Base-by-base conservation (phyloP, 2,329 filamentous ascomycete genomes). In the Helotiales sp. region DNA sequence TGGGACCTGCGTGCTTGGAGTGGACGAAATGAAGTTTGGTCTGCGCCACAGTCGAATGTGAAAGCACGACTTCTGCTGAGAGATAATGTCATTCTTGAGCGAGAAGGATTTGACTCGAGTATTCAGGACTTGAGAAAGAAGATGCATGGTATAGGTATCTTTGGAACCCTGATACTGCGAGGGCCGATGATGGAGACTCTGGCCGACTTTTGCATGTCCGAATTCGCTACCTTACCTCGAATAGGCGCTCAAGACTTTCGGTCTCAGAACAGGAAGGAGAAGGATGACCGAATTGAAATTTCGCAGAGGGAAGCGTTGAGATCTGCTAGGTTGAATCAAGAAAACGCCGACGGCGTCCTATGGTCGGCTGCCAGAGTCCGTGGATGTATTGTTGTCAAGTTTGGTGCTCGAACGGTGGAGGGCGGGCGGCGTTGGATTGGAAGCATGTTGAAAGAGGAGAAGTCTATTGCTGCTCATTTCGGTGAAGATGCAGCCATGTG, bases 381-480 rank as follows among this genome's bases (percentile, higher is more conserved):
- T 53, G 88, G 91, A 3, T 96, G 93, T 69, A 88, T 95, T 3
- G 81, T 97, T 25, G 88, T 98, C 65, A 98, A 98, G 72, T 96
- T 98, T 71, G 91, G 90, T 1, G 90, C 93, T 1, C 81, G 80
- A 54, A 88, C 87, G 44, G 88, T 96, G 24, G 92, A 98, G 72
- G 88, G 87, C 25, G 92, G 88, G 3, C 84, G 90, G 64, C 76
- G 82, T 47, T 98, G 93, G 91, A 79, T 98, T 57, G 85, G 86
- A 9, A 80, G 79, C 6, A 89, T 97, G 83, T 76, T 96, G 47
- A 74, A 79, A 46, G 81, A 84, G 61, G 91, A 96, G 71, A 90
- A 89, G 1, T 93, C 84, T 61, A 79, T 96, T 9, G 75, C 81
- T 15, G 72, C 76, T 52, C 75, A 83, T 12, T 97, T 97, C 77